Evolutionary conservation across 2,329 filamentous ascomycete species (phyloP).

Genomic region (Fusarium sp.): DNA sequence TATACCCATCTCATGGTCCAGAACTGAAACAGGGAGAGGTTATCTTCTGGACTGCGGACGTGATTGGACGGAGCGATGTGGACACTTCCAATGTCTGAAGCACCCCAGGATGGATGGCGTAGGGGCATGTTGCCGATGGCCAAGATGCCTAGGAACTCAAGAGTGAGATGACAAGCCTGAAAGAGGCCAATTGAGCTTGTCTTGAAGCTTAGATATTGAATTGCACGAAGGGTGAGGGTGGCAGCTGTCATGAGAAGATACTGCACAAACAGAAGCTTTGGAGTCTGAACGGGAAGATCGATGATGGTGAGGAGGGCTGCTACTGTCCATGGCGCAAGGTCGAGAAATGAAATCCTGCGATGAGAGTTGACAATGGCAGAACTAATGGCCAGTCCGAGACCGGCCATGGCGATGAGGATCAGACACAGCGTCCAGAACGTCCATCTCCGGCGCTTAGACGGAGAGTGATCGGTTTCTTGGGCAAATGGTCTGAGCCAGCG

Average conservation of each 20-base stretch:
- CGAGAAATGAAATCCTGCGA: constrained; percentile 46
- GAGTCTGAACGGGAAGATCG: constrained; percentile 56
- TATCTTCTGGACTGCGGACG: constrained; percentile 81
- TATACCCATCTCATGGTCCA: constrained; percentile 86
- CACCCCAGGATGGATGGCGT: constrained; percentile 51
- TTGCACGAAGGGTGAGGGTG: constrained; percentile 47
- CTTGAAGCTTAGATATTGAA: constrained; percentile 45
- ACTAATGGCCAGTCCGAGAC: constrained; percentile 50
- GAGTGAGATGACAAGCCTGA: constrained; percentile 35
- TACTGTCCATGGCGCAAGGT: constrained; percentile 55
- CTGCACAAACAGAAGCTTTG: constrained; percentile 54
- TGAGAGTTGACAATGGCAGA: constrained; percentile 47
- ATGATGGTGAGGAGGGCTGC: constrained; percentile 52
- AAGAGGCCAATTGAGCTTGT: constrained; percentile 37
- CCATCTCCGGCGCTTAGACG: constrained; percentile 49
- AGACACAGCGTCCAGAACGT: constrained; percentile 55
- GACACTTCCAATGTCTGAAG: constrained; percentile 47
- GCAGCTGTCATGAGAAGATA: constrained; percentile 52
- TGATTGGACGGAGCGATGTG: constrained; percentile 45
- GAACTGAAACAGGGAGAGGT: constrained; percentile 82
- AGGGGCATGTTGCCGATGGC: constrained; percentile 53
- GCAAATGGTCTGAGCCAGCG: constrained; percentile 59
- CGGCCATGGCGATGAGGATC: constrained; percentile 47
- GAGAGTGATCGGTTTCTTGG: constrained; percentile 48
- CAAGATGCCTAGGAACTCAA: constrained; percentile 45